Base-by-base conservation (phyloP, 306 rosid genomes). In the Mucuna pruriens region DNA sequence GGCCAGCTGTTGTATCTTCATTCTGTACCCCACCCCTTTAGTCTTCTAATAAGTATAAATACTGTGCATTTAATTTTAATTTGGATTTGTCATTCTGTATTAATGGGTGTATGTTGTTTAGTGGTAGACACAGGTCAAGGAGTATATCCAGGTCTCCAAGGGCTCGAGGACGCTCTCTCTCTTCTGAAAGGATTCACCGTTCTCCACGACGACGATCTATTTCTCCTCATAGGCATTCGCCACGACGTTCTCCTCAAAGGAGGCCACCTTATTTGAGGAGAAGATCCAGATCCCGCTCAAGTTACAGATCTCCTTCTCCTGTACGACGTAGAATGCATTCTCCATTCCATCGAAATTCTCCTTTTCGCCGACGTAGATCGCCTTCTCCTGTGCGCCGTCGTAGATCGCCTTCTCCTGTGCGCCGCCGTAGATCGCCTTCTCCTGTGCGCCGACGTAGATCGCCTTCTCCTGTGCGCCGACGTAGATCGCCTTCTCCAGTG, bases 81-180 rank as follows among this genome's bases (percentile, higher is more conserved):
- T 67, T 54, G 3, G n/a, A 58, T 33, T 73, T 85, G 29, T 31
- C 36, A 16, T 64, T 29, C 19, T 20, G 74, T 11, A 71, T 45
- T 34, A 82, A 63, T 70, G 20, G 71, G 70, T 65, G 38, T 74
- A 36, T 52, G 20, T 77, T 68, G 33, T 79, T 78, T 63, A 82
- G 92, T 82, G 88, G 80, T 62, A 83, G 90, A 42, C 84, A 70
- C 36, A 82, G 76, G 77, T 86, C 97, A 52, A 89, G 86, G 70
- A 93, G 97, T 58, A 29, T 85, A 71, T 93, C 97, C 19, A 76
- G 87, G 75, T 91, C 97, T 48, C 92, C 92, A 9, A 80, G 68
- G 74, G 89, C 82, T 31, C 78, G 77, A 6, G 89, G 90, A 9
- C 87, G 81, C 34, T 89, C 94, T 3, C 4, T 44, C 81, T 91